A percentile compares a stretch with the other conserved stretches of the same genome.
Conservation (phyloP, 441 rosid species). For the Bruguiera hainesii region DNA sequence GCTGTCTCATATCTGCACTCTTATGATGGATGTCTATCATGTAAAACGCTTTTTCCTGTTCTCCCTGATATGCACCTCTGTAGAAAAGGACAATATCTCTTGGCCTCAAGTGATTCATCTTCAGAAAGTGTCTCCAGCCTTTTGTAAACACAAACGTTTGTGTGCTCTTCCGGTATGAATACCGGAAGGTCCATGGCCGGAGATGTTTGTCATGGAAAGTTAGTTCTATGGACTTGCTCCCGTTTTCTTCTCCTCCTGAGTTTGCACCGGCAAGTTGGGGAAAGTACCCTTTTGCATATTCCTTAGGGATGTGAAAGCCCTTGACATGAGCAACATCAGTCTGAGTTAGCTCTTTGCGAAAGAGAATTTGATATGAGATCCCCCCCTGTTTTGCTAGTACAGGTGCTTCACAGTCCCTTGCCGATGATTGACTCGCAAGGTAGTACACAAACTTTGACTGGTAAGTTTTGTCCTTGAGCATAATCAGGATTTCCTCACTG, state of each 20-base stretch:
- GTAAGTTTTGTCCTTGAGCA: conserved; percentile 24
- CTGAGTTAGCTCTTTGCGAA: conserved; percentile 22
- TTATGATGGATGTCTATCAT: conserved; percentile 19
- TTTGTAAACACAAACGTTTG: conserved; percentile 22
- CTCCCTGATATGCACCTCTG: conserved; percentile 12
- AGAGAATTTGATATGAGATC: conserved; percentile 13
- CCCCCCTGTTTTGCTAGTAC: not conserved
- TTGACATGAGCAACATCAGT: conserved; percentile 20
- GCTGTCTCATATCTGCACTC: not conserved
- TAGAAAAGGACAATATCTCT: conserved; percentile 26
- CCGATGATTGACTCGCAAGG: conserved; percentile 6
- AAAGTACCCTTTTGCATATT: conserved; percentile 19
- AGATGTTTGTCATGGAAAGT: conserved; percentile 23
- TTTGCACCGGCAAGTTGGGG: conserved; percentile 8
- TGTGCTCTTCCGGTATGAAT: conserved; percentile 29
- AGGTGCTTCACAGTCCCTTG: not conserved
- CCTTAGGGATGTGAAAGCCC: conserved; percentile 26
- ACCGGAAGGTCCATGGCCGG: conserved; percentile 31
- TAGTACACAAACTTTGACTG: not conserved
- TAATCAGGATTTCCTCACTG: conserved; percentile 15
- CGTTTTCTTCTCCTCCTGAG: conserved; percentile 1
- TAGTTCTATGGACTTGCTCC: conserved; percentile 11
- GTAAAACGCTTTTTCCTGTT: conserved; percentile 13
- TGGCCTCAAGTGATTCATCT: conserved; percentile 25
- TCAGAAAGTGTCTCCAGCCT: conserved; percentile 30